These are phyloP conservation scores for Hanseniaspora hatyaiensis DNA, from an alignment of 805 yeast genomes.

Conservation along the genomic window DNA sequence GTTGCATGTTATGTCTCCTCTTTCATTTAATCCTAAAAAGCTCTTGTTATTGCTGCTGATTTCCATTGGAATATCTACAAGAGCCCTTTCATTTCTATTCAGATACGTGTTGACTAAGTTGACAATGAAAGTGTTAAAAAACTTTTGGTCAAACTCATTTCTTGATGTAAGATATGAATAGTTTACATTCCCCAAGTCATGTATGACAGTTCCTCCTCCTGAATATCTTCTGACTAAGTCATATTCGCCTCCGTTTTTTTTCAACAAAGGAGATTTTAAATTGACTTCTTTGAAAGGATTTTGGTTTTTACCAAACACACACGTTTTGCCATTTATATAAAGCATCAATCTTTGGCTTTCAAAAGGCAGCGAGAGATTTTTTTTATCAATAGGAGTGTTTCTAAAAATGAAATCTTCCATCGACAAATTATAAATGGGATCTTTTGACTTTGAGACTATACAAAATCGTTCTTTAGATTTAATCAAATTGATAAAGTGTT, in stretches of 20 bases:
- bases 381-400: slow-evolving; percentile 37
- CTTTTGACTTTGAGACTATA: background rate
- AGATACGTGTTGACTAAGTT: slow-evolving; percentile 22
- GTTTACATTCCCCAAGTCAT: slow-evolving; percentile 79
- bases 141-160: slow-evolving; percentile 48
- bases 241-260: slow-evolving; percentile 39
- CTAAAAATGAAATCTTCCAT: slow-evolving; percentile 69
- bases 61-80: background rate
- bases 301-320: slow-evolving; percentile 93
- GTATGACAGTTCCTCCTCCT: slow-evolving; percentile 97
- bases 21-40: slow-evolving; percentile 43
- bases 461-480: slow-evolving; percentile 7
- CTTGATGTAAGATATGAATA: slow-evolving; percentile 69
- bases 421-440: slow-evolving; percentile 71
- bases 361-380: slow-evolving; percentile 16
- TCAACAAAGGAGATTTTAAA: slow-evolving; percentile 29
- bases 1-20: slow-evolving; percentile 59
- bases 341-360: slow-evolving; percentile 48
- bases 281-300: slow-evolving; percentile 86
- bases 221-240: slow-evolving; percentile 69
- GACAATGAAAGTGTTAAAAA: slow-evolving; percentile 41
- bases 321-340: slow-evolving; percentile 70
- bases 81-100: background rate
- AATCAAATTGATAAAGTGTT: slow-evolving; percentile 5
- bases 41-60: slow-evolving; percentile 17